Base-by-base conservation (phyloP, 169 alveolate genomes). In the Fabrea salina region DNA sequence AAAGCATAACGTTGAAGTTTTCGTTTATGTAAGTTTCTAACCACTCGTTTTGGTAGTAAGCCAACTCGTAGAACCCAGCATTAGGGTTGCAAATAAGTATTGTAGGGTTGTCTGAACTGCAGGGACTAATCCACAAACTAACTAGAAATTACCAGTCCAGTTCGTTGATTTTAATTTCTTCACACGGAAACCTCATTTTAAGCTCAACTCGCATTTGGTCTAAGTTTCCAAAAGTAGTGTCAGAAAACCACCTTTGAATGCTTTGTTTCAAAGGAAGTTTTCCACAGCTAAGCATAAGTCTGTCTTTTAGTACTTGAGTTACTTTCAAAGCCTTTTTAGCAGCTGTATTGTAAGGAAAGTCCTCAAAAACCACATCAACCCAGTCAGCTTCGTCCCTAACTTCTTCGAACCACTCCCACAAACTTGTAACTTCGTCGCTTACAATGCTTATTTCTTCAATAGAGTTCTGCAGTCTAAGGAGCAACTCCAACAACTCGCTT, bases 41-140 rank as follows among this genome's bases (percentile, higher is more conserved):
- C 93, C 95, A 90, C 11, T 86, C 92, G 25, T 51, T 61, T 27
- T 66, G 76, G 30, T 85, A 87, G 51, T 51, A 72, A 22, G 84
- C 35, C 54, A 78, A 86, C 77, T 92, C 96, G 68, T 87, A 89
- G 68, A 71, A 86, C 16, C 94, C 95, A 4, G 92, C 95, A 88
- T 92, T 92, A 22, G 96, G 95, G 78, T 88, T 89, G 82, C 92
- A 88, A 68, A 86, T 88, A 50, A 92, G 53, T 6, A 92, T 61
- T 27, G 92, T 86, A 13, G 92, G 89, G 2, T 13, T 35, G 74
- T 27, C 57, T 61, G 74, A 30, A 61, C 33, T 27, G n/a, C 74
- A 7, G 53, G 16, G 11, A 7, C 19, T 11, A 6, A 61, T 30
- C 7, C 7, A 61, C n/a, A 61, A 19, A 30, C 74, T 30, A 61